Conservation (phyloP, 345 rosid species). For the Eucalyptus victrix region DNA sequence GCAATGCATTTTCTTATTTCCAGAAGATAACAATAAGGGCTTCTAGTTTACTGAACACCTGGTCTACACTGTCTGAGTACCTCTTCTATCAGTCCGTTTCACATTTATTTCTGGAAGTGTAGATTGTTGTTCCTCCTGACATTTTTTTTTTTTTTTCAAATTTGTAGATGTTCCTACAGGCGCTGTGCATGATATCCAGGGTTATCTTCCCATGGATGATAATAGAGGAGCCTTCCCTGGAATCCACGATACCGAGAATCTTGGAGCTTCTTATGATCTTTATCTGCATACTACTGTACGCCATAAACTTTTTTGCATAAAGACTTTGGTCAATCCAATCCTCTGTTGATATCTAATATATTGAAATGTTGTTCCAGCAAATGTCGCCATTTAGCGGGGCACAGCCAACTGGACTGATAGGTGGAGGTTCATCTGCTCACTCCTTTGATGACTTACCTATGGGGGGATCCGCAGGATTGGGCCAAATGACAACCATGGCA, state of each 20-base stretch:
- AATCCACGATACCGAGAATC: slow-evolving; percentile 36
- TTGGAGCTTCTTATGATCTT: slow-evolving; percentile 54
- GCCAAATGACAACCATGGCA: slow-evolving; percentile 17
- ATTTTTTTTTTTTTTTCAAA: background rate
- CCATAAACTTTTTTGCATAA: background rate
- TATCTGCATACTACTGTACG: slow-evolving; percentile 40
- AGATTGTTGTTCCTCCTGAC: background rate
- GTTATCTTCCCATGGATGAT: slow-evolving; percentile 36
- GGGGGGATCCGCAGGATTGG: slow-evolving; percentile 19
- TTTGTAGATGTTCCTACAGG: slow-evolving; percentile 19
- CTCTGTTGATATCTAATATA: background rate
- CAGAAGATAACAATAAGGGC: background rate
- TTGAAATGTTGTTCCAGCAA: slow-evolving; percentile 18
- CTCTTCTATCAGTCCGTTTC: background rate
- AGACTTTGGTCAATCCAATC: background rate
- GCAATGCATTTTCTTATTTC: background rate
- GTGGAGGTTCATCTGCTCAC: slow-evolving; percentile 18
- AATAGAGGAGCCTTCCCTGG: slow-evolving; percentile 30
- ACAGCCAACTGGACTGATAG: slow-evolving; percentile 28
- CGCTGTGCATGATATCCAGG: slow-evolving; percentile 25
- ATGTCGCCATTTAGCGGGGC: slow-evolving; percentile 31
- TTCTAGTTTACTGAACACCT: background rate
- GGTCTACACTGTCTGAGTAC: background rate
- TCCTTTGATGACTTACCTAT: slow-evolving; percentile 27
- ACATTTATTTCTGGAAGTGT: background rate